phyloP scores from a whole-genome alignment of 345 rosid species.

The Rhodamnia rubescens region DNA sequence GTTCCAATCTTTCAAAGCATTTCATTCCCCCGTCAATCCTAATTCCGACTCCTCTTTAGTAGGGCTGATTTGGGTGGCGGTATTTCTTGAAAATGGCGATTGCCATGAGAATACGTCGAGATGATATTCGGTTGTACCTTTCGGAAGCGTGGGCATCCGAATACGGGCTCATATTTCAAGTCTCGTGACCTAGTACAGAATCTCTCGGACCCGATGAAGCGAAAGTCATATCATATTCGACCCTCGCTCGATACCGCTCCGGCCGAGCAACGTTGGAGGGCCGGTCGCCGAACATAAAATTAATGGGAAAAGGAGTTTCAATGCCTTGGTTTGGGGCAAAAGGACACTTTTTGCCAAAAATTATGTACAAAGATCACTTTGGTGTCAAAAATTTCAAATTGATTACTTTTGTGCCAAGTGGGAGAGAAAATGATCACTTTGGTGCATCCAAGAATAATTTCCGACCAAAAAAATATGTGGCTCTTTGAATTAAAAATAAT shows the following conservation, averaged over 20 bases:
- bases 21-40: background rate
- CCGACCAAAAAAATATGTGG: too few species aligned
- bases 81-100: background rate
- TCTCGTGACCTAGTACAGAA: background rate
- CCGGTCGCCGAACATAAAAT: background rate
- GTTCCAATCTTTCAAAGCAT: background rate
- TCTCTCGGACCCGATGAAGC: background rate
- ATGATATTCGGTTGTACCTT: background rate
- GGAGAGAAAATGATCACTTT: too few species aligned
- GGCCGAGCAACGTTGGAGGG: background rate
- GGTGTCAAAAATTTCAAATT: too few species aligned
- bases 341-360: too few species aligned
- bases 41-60: background rate
- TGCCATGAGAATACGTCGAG: background rate
- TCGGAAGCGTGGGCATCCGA: background rate
- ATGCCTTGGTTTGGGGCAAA: too few species aligned
- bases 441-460: too few species aligned
- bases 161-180: background rate
- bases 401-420: too few species aligned
- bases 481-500: too few species aligned
- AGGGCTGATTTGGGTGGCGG: background rate
- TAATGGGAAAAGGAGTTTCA: too few species aligned
- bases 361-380: too few species aligned
- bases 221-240: accelerated
- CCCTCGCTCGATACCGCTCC: background rate